A percentile compares a stretch with the other conserved stretches of the same genome.
These are phyloP conservation scores for Chaetomium tenue DNA, from an alignment of 495 filamentous ascomycete genomes.

Conservation along the genomic window DNA sequence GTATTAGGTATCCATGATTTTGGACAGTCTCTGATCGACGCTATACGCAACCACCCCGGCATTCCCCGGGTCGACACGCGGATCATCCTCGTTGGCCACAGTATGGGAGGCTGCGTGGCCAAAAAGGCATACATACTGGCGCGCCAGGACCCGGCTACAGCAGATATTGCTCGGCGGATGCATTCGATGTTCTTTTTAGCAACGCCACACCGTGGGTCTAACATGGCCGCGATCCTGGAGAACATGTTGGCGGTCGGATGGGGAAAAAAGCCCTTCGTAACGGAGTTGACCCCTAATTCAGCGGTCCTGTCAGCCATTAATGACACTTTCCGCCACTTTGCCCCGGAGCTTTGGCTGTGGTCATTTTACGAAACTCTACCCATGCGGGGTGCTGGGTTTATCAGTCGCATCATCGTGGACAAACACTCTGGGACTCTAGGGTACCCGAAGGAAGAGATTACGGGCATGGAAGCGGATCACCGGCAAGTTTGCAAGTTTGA, in stretches of 20 bases:
- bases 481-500: slow-evolving; percentile 40
- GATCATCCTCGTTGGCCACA: slow-evolving; percentile 52
- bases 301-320: slow-evolving; percentile 26
- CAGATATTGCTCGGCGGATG: slow-evolving; percentile 36
- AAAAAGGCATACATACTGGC: slow-evolving; percentile 46
- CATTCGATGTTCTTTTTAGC: slow-evolving; percentile 52
- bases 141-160: slow-evolving; percentile 29
- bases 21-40: slow-evolving; percentile 42
- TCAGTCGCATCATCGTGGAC: slow-evolving; percentile 36
- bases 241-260: slow-evolving; percentile 36
- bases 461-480: slow-evolving; percentile 38
- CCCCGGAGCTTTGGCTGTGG: slow-evolving; percentile 27
- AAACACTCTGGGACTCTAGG: slow-evolving; percentile 36
- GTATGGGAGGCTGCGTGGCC: slow-evolving; percentile 55
- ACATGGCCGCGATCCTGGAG: slow-evolving; percentile 44
- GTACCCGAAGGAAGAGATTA: slow-evolving; percentile 32
- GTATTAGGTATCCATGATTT: slow-evolving; percentile 48
- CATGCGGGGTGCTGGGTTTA: slow-evolving; percentile 4
- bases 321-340: slow-evolving; percentile 35
- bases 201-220: slow-evolving; percentile 53
- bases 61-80: slow-evolving; percentile 33
- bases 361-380: slow-evolving; percentile 38
- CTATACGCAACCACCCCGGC: slow-evolving; percentile 37
- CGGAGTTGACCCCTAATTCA: slow-evolving; percentile 29
- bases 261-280: slow-evolving; percentile 29